Evolutionary conservation across 2,329 filamentous ascomycete genomes (phyloP).

Genomic region (Dactylellina sp.): DNA sequence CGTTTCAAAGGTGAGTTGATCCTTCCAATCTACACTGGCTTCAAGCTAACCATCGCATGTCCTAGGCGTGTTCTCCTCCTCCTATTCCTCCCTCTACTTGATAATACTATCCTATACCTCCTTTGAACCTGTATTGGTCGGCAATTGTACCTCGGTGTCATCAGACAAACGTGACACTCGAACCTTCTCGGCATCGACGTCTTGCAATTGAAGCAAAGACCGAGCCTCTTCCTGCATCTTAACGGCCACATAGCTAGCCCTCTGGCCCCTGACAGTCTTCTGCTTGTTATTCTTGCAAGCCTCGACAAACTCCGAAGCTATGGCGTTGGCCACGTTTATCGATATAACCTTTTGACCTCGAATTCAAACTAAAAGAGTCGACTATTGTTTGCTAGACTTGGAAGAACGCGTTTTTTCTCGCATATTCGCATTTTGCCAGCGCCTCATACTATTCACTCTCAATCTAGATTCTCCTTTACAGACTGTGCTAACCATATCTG

Average conservation of each 20-base stretch:
- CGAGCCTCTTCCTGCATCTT: constrained; percentile 30
- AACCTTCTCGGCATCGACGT: constrained; percentile 17
- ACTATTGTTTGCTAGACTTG: constrained; percentile 24
- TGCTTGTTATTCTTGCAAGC: constrained; percentile 34
- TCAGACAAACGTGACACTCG: constrained; percentile 25
- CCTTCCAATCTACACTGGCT: neutral
- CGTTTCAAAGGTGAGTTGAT: constrained; percentile 53
- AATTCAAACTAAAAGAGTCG: constrained; percentile 11
- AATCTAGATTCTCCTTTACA: constrained; percentile 33
- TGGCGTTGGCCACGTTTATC: constrained; percentile 26
- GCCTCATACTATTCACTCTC: constrained; percentile 31
- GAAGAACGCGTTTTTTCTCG: constrained; percentile 29
- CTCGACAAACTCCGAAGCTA: constrained; percentile 43
- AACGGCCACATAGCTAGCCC: constrained; percentile 28
- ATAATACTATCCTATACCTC: constrained; percentile 45
- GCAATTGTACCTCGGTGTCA: constrained; percentile 45
- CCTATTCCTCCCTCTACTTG: constrained; percentile 49
- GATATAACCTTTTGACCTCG: constrained; percentile 7
- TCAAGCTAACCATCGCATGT: constrained; percentile 31
- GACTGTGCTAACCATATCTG: constrained; percentile 54
- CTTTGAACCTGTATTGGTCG: constrained; percentile 53
- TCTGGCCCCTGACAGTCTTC: constrained; percentile 47
- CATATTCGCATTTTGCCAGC: constrained; percentile 30
- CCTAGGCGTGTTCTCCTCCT: constrained; percentile 56
- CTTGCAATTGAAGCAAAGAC: constrained; percentile 28